Conservation (phyloP, 192 early-diverging fungal species). For the Thamnidium elegans region DNA sequence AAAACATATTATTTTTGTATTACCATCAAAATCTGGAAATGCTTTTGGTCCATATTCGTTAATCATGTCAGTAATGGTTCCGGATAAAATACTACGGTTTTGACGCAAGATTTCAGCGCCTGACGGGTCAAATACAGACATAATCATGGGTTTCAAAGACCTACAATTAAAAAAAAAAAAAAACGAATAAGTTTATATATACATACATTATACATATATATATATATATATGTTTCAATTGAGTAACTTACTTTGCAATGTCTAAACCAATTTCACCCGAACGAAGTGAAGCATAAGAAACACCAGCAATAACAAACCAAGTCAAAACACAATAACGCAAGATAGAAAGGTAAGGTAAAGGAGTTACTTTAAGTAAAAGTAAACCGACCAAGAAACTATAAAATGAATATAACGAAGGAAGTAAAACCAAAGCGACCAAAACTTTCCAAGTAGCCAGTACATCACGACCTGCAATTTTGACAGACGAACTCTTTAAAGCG, state of each 20-base stretch:
- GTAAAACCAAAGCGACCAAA: slow-evolving; percentile 70
- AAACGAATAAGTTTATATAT: neutral
- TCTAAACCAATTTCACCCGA: slow-evolving; percentile 75
- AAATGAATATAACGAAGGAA: slow-evolving; percentile 67
- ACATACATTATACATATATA: neutral
- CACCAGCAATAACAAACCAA: slow-evolving; percentile 30
- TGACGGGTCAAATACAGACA: slow-evolving; percentile 60
- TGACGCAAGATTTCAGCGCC: slow-evolving; percentile 63
- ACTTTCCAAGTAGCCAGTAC: slow-evolving; percentile 97
- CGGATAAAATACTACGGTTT: slow-evolving; percentile 71
- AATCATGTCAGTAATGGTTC: slow-evolving; percentile 72
- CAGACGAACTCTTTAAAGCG: slow-evolving; percentile 81
- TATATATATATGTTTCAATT: too few relatives aligned
- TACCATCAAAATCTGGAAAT: slow-evolving; percentile 67
- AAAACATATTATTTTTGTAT: slow-evolving; percentile 4
- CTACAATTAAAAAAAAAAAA: slow-evolving; percentile 21
- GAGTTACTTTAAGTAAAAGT: slow-evolving; percentile 13
- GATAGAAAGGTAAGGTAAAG: slow-evolving; percentile 31
- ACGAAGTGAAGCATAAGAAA: slow-evolving; percentile 64
- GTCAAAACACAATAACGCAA: slow-evolving; percentile 16
- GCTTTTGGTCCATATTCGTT: slow-evolving; percentile 82
- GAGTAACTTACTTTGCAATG: slow-evolving; percentile 54
- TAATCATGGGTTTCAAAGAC: slow-evolving; percentile 80
- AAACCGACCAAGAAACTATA: slow-evolving; percentile 65
- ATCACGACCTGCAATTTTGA: slow-evolving; percentile 92